Evolutionary conservation across 2,329 filamentous ascomycete genomes (phyloP), one percentile per base, ranked within the genome.

Genomic region (Epichloe brachyelytri): DNA sequence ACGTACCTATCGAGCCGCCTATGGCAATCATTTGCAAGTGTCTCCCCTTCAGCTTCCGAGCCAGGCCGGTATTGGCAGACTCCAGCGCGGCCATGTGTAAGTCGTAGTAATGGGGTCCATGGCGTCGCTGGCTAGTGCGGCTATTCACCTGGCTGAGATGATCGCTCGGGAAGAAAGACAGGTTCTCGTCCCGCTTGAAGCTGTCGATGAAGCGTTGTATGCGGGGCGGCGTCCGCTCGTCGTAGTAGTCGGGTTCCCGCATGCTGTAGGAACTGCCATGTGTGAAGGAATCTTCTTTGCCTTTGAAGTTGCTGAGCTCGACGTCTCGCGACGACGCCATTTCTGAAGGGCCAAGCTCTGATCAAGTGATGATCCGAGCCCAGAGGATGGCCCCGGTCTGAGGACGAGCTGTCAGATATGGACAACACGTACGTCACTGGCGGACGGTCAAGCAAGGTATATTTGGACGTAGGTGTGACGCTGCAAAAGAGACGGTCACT

Each of bases 11-110:
- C 11, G 86, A 91, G 43, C 90, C 90, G 59, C 89, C 89, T 58
- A 96, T 95, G 14, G 91, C 91, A 73, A 96, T 96, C 91, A 96
- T 96, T 71, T 96, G 90, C 63, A 96, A 65, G 72, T 97, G 91
- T 46, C 89, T 77, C 19, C 83, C 82, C 69, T 94, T 93, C 58
- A 95, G 70, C 65, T 82, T 83, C 61, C 89, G 77, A 48, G 85
- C 80, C 48, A 97, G 74, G 7, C 85, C 81, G 44, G 86, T 84
- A 56, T 83, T 77, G 4, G 87, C 85, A 2, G 88, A 90, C 62
- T 89, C 83, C 57, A 88, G 69, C 62, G 87, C 77, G 46, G 78
- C 80, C 58, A 69, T 67, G 30, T 71, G 73, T 48, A 81, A 56
- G 59, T 81, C 77, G 57, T 75, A 81, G 61, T 77, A 77, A 52